Evolutionary conservation across 2,329 filamentous ascomycete genomes (phyloP), one percentile per base, ranked within the genome.

Genomic region (Exophiala oligosperma): DNA sequence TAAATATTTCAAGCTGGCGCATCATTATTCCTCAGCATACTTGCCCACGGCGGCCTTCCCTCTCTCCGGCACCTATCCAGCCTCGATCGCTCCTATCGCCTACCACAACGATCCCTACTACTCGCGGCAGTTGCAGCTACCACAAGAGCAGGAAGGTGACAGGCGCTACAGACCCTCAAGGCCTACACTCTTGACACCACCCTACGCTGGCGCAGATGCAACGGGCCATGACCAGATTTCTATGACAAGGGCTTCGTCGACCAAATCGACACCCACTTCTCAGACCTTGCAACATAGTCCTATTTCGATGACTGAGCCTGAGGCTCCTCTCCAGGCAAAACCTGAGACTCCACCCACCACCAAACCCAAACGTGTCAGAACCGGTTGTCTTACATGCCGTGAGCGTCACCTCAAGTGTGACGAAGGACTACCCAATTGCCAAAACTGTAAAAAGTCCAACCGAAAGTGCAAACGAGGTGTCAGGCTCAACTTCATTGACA

Each of bases 391-490:
- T 64, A 97, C 92, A 2, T 97, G 92, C 73, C 83, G 92, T 66
- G 90, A 96, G 72, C 81, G 92, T 48, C 92, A 96, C 77, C 78
- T 96, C 52, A 96, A 96, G 73, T 96, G 92, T 72, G 92, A 96
- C 70, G 91, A 96, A 73, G 87, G 80, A 4, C 69, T 80, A 60
- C 84, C 84, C 8, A 76, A 78, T 55, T 87, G 84, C 69, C 79
- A 89, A 67, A 97, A 97, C 69, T 97, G 93, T 74, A 84, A 85
- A 59, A 97, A 96, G 75, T 94, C 92, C 52, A 92, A 86, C 68
- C 82, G 93, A 51, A 79, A 87, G 57, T 97, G 93, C 78, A 92
- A 92, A 71, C 85, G 92, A 66, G 93, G 92, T 17, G 80, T 97
- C 51, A 84, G 91, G 38, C 79, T 97, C 41, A 97, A 96, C 75